A percentile compares a stretch with the other conserved stretches of the same genome.
phyloP scores from a whole-genome alignment of 345 rosid species.

The Aquilaria yunnanensis region DNA sequence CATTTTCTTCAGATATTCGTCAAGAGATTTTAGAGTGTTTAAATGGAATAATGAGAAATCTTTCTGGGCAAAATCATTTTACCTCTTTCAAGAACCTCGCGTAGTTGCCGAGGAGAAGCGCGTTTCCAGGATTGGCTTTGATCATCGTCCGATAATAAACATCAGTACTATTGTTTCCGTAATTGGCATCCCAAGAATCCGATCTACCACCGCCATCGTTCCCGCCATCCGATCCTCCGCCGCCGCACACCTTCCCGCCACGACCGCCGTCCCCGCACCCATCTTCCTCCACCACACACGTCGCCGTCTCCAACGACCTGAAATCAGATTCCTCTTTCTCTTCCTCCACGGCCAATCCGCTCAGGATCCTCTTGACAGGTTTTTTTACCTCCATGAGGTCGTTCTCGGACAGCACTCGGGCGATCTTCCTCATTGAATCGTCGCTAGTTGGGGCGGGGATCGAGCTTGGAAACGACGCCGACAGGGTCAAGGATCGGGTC shows the following conservation, averaged over 20 bases:
- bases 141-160: slow-evolving; percentile 69
- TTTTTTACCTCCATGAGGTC: slow-evolving; percentile 30
- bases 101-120: slow-evolving; percentile 73
- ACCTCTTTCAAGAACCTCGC: slow-evolving; percentile 92
- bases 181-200: slow-evolving; percentile 28
- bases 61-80: background rate
- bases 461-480: slow-evolving; percentile 34
- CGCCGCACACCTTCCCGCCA: slow-evolving; percentile 43
- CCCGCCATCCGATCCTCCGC: slow-evolving; percentile 33
- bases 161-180: slow-evolving; percentile 41
- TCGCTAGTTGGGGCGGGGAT: slow-evolving; percentile 22
- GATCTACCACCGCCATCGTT: slow-evolving; percentile 39
- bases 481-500: slow-evolving; percentile 21
- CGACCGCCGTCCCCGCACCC: slow-evolving; percentile 29
- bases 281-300: slow-evolving; percentile 18
- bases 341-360: slow-evolving; percentile 35
- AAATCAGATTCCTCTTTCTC: slow-evolving; percentile 19
- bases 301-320: slow-evolving; percentile 19
- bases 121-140: slow-evolving; percentile 76
- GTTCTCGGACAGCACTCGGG: slow-evolving; percentile 50
- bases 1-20: background rate
- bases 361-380: slow-evolving; percentile 14
- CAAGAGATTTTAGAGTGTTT: too few species aligned
- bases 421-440: slow-evolving; percentile 29
- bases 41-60: too few species aligned